Base-by-base conservation (phyloP, 1,284 basidiomycete species). In the Cutaneotrichosporon cyanovorans region DNA sequence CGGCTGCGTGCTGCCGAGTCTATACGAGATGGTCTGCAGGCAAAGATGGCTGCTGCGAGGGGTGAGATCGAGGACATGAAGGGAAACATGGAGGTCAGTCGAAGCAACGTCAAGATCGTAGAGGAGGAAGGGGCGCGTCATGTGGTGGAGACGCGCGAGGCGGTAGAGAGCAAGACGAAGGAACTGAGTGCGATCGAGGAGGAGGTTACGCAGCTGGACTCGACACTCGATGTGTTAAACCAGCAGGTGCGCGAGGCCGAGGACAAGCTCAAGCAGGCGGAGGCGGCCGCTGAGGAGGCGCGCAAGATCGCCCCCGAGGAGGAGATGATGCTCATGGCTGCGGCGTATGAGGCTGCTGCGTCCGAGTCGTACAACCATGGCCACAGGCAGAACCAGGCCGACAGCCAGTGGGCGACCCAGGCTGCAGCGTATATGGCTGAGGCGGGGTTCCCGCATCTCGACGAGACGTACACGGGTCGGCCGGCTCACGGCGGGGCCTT, bases 1-100 rank as follows among this genome's bases (percentile, higher is more conserved):
- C 83, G 83, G 55, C 75, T 93, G 48, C 85, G 83, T 58, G 75
- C 77, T 15, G 81, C 81, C 4, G 81, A 84, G 63, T 74, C 69
- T 37, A 74, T 78, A 50, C 79, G 83, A 36, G 82, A 85, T 58
- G 81, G 76, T 43, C 78, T 85, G 5, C 75, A 74, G 38, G 77
- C 76, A 49, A 79, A 82, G 41, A 81, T 88, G 48, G 77, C 78
- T 45, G 77, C 77, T 56, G 74, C 90, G 33, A 79, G 81, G 53
- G 74, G 76, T 50, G 84, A 92, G 64, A 85, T 92, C 37, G 72
- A 70, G 42, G 73, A 71, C 42, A 60, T 91, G 35, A 78, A 77
- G 55, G 73, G 71, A 15, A 74, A 77, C 45, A 75, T 84, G 55
- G 72, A 68, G 37, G 57, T 60, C 42, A 71, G 72, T 48, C 62